Evolutionary conservation across 352 stramenopile genomes (phyloP), one percentile per base, ranked within the genome.

Genomic region (Globisporangium nagaii): DNA sequence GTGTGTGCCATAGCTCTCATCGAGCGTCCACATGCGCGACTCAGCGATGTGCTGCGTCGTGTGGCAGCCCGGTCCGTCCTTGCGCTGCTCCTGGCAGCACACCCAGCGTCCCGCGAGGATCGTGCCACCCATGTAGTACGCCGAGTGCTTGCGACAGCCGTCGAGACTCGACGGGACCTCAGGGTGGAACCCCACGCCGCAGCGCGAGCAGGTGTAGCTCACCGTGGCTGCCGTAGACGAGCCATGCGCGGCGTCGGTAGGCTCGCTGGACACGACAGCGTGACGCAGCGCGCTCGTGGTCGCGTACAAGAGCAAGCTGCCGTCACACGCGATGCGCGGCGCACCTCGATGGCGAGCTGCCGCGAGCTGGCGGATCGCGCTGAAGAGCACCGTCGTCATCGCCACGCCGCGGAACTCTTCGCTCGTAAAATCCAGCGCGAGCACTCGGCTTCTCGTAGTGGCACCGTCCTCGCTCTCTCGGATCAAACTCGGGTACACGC

Each of bases 91-190:
- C 27, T 75, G 62, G 42, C 75, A 86, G 55, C 73, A 86, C 12
- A 74, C 61, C 75, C 75, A 86, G 20, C 68, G 63, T 0, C 75
- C 68, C 5, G 72, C 60, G 27, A 86, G 47, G 15, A 83, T 28
- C 20, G 67, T 50, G 13, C 63, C 68, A 24, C 70, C 72, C 41
- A 81, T 36, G 48, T 86, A 83, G 52, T 83, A 86, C 24, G 70
- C 70, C 30, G 49, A 60, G 39, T 86, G 75, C 9, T 58, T 59
- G 12, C 70, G 70, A 50, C 70, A 83, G 9, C 65, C 68, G 15
- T 66, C 59, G 12, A 67, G 57, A 0, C 56, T 73, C 10, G 58
- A 59, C n/a, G 58, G 10, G 2, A 75, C 55, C 4, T 56, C 63
- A 0, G 37, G 62, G 31, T 60, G 47, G 58, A 81, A 85, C 8